These are phyloP conservation scores for Artemisia argyi DNA, from an alignment of 129 eudicot genomes.

Conservation along the genomic window DNA sequence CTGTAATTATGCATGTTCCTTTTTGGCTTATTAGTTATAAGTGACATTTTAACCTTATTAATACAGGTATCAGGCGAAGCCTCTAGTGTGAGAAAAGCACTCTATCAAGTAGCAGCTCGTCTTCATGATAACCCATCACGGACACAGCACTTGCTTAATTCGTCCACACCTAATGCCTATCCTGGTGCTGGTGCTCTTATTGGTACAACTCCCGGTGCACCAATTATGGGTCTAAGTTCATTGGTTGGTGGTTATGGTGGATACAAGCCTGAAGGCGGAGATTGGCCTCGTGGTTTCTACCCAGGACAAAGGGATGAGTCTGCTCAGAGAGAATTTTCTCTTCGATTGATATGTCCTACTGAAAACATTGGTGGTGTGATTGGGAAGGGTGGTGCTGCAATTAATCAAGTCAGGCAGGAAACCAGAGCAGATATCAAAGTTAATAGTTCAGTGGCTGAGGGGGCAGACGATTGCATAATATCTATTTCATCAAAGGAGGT, in stretches of 20 bases:
- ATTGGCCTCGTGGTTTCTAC: conserved; percentile 72
- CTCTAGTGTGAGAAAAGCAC: conserved; percentile 82
- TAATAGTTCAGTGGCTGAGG: conserved; percentile 80
- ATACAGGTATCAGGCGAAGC: conserved; percentile 84
- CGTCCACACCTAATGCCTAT: conserved; percentile 52
- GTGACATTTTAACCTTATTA: background rate
- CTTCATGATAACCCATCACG: conserved; percentile 93
- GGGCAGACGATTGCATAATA: conserved; percentile 74
- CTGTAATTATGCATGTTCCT: no score
- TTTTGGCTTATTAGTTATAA: no score
- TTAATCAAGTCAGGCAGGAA: conserved; percentile 93
- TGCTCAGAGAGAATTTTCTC: conserved; percentile 76
- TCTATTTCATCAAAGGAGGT: conserved; percentile 88
- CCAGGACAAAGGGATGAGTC: conserved; percentile 65
- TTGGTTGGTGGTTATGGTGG: conserved; percentile 76
- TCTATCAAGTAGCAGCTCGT: conserved; percentile 71
- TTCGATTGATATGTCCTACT: conserved; percentile 85
- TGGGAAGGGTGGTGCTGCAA: conserved; percentile 87
- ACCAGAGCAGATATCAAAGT: conserved; percentile 82
- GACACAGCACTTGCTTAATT: conserved; percentile 75
- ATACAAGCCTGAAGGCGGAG: conserved; percentile 84
- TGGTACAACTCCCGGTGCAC: conserved; percentile 62
- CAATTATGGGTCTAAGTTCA: conserved; percentile 74
- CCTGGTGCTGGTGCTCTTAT: conserved; percentile 65
- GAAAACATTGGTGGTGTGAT: conserved; percentile 91